Conservation (phyloP, 2,329 filamentous ascomycete genomes). For the Phaeophleospora eucalypticola region DNA sequence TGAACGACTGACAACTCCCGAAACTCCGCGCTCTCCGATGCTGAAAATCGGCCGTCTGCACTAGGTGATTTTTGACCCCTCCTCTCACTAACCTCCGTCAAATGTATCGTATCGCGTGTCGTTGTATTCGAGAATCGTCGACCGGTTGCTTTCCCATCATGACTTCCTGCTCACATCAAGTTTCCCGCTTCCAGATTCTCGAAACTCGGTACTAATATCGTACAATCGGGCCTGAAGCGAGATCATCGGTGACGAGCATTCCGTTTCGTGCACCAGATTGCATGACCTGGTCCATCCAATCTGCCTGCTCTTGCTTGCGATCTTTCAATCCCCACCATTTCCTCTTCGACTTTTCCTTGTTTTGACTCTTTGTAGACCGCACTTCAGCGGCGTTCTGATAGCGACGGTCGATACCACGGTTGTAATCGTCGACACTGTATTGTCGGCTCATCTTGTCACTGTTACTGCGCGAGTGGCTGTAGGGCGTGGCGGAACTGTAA, state of each 20-base stretch:
- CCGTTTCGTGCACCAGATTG: slow-evolving; percentile 40
- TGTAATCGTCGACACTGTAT: slow-evolving; percentile 18
- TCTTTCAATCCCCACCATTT: slow-evolving; percentile 23
- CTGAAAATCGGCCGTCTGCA: not conserved
- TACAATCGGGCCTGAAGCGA: slow-evolving; percentile 23
- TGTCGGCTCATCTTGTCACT: slow-evolving; percentile 18
- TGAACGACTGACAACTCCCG: slow-evolving; percentile 1
- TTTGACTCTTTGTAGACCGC: slow-evolving; percentile 1
- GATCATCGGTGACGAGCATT: slow-evolving; percentile 38
- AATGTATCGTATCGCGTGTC: slow-evolving; percentile 2
- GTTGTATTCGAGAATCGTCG: not conserved
- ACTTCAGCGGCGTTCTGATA: slow-evolving; percentile 23
- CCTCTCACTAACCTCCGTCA: not conserved
- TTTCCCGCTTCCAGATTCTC: too few relatives aligned
- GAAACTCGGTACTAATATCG: slow-evolving; percentile 19
- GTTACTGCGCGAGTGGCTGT: slow-evolving; percentile 19
- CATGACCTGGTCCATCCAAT: slow-evolving; percentile 42
- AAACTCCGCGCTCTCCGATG: slow-evolving; percentile 1
- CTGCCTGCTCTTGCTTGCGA: slow-evolving; percentile 30
- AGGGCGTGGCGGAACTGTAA: slow-evolving; percentile 8
- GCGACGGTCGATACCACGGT: slow-evolving; percentile 17
- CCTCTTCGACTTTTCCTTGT: slow-evolving; percentile 22
- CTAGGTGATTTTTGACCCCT: not conserved
- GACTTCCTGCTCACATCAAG: too few relatives aligned
- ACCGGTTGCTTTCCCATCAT: too few relatives aligned